Base-by-base conservation (phyloP, 2,329 filamentous ascomycete species). In the Zasmidium angulare region DNA sequence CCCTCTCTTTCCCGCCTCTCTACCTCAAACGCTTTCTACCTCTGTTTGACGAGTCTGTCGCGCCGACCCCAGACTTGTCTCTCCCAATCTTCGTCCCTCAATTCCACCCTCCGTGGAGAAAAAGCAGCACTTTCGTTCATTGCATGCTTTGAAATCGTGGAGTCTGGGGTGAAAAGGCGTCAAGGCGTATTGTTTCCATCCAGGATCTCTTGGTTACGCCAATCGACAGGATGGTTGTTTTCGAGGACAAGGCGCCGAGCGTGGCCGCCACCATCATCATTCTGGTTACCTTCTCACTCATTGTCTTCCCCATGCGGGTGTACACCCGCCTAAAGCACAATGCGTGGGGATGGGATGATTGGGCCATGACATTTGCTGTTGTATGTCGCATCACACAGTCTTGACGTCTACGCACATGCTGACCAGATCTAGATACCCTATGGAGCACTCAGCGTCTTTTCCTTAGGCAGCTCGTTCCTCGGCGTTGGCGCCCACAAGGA, bases 321-420 rank as follows among this genome's bases (percentile, higher is more conserved):
- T 66, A 66, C 36, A 66, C 63, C 17, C 58, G 63, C n/a, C 51
- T 66, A 12, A 62, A 62, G n/a, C 58, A 60, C 31, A 59, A 58
- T 20, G 55, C 62, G 11, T 74, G 70, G 65, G 72, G 70, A 4
- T 55, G 67, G 9, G 72, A 74, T 31, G 72, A 74, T 24, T 72
- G 68, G 68, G 62, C 65, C 2, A 74, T 74, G 64, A 59, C 56
- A 4, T 20, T 48, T 24, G 63, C 58, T 20, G 46, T 57, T 31
- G 63, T 65, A 56, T 63, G 64, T 50, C n/a, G n/a, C 6, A 36
- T 36, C 29, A 29, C 56, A 10, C 48, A 53, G 10, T 12, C 31
- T 51, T 9, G 22, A 47, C 51, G 14, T 17, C 36, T 55, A 24
- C 46, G 58, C 21, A 60, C 22, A 54, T 47, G 43, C 55, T 54